Base-by-base conservation (phyloP, 2,329 filamentous ascomycete species). In the Alternaria conjuncta region DNA sequence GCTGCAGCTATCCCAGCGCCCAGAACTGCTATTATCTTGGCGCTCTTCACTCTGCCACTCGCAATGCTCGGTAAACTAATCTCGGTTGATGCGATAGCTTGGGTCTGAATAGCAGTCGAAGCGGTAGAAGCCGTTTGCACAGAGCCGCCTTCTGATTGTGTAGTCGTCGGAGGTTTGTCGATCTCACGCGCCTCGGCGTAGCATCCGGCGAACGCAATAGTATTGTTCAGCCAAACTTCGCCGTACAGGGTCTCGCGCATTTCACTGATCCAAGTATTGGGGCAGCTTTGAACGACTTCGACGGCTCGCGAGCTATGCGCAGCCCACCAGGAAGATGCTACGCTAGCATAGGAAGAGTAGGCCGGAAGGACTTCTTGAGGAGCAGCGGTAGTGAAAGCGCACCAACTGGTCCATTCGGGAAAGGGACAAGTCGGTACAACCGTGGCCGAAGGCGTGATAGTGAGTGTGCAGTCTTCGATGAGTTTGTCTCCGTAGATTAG, bases 321-420 rank as follows among this genome's bases (percentile, higher is more conserved):
- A 46, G 44, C 20, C 44, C 20, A 46, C 44, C 44, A 46, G 20
- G 44, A 46, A 15, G 44, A 46, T 25, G 44, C 44, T 3, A 46
- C 20, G 1, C 44, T 46, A 3, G 3, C 20, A 10, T 46, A 9
- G 11, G 44, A 46, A 4, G 12, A 23, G 3, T 46, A 46, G 21
- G 44, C 44, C 6, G 44, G 44, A 21, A 46, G 21, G 3, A 23
- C 44, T 46, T 21, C 44, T 23, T 1, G 20, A 46, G 44, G 44
- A 0, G 21, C 44, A 23, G 44, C 44, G 21, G 44, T 46, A 15
- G 20, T 41, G 36, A 41, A 41, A 1, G 2, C 36, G 9, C 36
- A 41, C n/a, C 36, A 41, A 41, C 15, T 41, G 3, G n/a, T 41
- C n/a, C n/a, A 3, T 41, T 41, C 36, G 0, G n/a, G n/a, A 41